Percentiles rank a stretch among this genome's conserved stretches.
phyloP scores from a whole-genome alignment of 495 filamentous ascomycete species.

The Podospora fimiseda region DNA sequence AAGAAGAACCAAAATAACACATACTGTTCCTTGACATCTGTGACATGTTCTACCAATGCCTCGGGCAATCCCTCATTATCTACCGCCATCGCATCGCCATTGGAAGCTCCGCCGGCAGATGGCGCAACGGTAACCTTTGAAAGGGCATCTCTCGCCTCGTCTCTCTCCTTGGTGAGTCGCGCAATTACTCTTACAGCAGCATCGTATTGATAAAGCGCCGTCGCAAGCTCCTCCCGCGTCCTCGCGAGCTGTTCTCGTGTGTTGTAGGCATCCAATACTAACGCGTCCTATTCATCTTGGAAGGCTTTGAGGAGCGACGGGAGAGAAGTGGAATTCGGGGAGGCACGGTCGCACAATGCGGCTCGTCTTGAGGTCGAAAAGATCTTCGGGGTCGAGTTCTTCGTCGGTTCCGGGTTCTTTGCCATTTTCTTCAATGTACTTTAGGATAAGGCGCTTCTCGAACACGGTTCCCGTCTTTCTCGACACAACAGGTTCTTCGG shows the following conservation, averaged over 20 bases:
- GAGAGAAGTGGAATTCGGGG: conserved; percentile 94
- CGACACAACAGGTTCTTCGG: too few relatives aligned
- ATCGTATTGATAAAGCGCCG: conserved; percentile 93
- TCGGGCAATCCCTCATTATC: conserved; percentile 69
- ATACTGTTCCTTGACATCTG: conserved; percentile 71
- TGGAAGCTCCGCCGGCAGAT: conserved; percentile 44
- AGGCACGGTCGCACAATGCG: too few relatives aligned
- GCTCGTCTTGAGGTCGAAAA: too few relatives aligned
- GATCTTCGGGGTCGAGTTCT: too few relatives aligned
- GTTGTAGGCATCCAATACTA: conserved; percentile 84
- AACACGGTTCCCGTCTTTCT: too few relatives aligned
- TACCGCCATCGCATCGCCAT: conserved; percentile 85
- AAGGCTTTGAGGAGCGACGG: conserved; percentile 92
- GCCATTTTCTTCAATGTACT: too few relatives aligned
- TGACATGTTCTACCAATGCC: conserved; percentile 63
- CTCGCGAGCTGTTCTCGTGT: conserved; percentile 81
- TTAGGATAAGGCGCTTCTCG: too few relatives aligned
- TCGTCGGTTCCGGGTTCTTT: too few relatives aligned
- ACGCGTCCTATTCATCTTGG: conserved; percentile 96
- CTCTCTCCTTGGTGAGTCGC: conserved; percentile 76
- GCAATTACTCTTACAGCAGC: conserved; percentile 91
- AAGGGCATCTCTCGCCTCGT: conserved; percentile 89
- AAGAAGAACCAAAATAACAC: too few relatives aligned
- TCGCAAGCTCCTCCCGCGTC: conserved; percentile 86
- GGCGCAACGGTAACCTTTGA: conserved; percentile 68